phyloP scores from a whole-genome alignment of 768 basidiomycete species.

The Daedaleopsis nitida region DNA sequence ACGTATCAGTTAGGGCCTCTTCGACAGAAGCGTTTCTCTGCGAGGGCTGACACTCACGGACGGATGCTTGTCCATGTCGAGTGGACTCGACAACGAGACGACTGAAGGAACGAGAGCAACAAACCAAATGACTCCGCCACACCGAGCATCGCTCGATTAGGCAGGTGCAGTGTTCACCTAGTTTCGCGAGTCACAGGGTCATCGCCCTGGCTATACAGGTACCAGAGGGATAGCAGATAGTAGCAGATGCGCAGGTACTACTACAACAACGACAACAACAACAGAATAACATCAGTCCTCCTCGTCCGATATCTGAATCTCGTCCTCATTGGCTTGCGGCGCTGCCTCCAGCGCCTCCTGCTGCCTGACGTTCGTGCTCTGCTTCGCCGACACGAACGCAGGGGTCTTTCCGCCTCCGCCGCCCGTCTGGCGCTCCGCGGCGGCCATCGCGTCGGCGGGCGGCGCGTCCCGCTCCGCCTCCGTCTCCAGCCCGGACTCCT shows the following conservation, averaged over 20 bases:
- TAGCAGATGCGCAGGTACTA: conserved; percentile 9
- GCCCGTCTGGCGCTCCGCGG: conserved; percentile 65
- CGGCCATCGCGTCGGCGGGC: conserved; percentile 82
- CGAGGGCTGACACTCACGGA: conserved; percentile 22
- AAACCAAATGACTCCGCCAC: neutral
- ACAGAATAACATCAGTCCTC: conserved; percentile 50
- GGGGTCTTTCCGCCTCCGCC: conserved; percentile 50
- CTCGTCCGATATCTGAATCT: conserved; percentile 88
- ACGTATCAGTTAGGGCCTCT: neutral
- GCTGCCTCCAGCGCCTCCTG: conserved; percentile 39
- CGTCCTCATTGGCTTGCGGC: conserved; percentile 63
- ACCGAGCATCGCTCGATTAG: conserved; percentile 1
- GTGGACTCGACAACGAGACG: neutral
- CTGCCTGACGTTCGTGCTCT: conserved; percentile 42
- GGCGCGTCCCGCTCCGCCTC: conserved; percentile 27
- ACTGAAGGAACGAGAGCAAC: neutral
- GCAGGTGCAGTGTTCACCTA: conserved; percentile 5
- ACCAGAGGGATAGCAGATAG: neutral
- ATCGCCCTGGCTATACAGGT: neutral
- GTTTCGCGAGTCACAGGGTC: neutral
- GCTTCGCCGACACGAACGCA: conserved; percentile 77
- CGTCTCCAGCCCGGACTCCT: conserved; percentile 43
- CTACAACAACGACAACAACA: conserved; percentile 28
- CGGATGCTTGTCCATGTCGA: conserved; percentile 28
- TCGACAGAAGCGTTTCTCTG: neutral